These are phyloP conservation scores for Ramaria rubella DNA, from an alignment of 768 basidiomycete species.

Conservation along the genomic window DNA sequence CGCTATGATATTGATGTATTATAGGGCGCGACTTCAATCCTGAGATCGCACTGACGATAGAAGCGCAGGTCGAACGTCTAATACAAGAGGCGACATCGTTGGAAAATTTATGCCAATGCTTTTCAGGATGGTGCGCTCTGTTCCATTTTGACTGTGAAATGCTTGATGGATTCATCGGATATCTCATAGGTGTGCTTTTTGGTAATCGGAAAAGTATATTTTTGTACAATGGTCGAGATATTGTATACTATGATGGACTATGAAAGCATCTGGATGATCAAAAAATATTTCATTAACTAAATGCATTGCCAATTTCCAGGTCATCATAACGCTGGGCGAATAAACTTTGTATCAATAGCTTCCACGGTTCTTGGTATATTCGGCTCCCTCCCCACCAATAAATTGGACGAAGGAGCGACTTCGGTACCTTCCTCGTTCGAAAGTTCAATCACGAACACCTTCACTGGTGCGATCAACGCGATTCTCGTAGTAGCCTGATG, in stretches of 20 bases:
- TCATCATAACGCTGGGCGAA: too few species aligned
- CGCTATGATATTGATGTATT: not conserved
- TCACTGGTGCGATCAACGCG: too few species aligned
- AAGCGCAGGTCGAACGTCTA: slow-evolving; percentile 83
- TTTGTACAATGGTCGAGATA: not conserved
- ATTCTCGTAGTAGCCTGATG: too few species aligned
- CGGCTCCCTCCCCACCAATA: too few species aligned
- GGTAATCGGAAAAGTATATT: slow-evolving; percentile 35
- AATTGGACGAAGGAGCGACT: too few species aligned
- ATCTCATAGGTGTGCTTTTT: slow-evolving; percentile 60
- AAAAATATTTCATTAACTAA: too few species aligned
- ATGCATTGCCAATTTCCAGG: too few species aligned
- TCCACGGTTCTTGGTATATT: too few species aligned
- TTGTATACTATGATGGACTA: not conserved
- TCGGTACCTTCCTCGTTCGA: too few species aligned
- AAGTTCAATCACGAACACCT: too few species aligned
- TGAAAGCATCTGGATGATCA: too few species aligned
- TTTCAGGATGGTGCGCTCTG: slow-evolving; percentile 76
- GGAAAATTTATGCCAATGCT: slow-evolving; percentile 95
- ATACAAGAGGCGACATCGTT: slow-evolving; percentile 90
- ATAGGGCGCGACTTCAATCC: slow-evolving; percentile 92
- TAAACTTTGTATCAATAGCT: too few species aligned
- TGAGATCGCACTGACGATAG: slow-evolving; percentile 63
- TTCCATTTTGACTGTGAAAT: not conserved
- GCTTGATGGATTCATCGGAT: slow-evolving; percentile 1